phyloP scores from a whole-genome alignment of 768 basidiomycete genomes.

The Exsudoporus frostii region DNA sequence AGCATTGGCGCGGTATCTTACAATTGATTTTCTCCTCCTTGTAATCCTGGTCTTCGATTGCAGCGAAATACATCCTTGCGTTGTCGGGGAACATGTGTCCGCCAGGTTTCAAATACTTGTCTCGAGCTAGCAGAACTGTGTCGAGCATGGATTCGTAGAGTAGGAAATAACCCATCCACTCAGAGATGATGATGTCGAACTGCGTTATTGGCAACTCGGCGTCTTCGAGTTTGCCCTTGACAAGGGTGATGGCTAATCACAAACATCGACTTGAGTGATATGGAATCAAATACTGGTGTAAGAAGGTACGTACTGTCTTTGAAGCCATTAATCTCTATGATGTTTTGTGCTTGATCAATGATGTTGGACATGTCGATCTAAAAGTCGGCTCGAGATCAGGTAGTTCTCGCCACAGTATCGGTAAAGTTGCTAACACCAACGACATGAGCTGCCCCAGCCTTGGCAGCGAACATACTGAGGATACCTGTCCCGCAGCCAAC shows the following conservation, averaged over 20 bases:
- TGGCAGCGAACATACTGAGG: slow-evolving; percentile 96
- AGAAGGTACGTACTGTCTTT: slow-evolving; percentile 71
- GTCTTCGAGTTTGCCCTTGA: slow-evolving; percentile 98
- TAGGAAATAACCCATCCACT: slow-evolving; percentile 99
- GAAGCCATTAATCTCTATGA: slow-evolving; percentile 95
- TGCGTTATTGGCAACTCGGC: slow-evolving; percentile 80
- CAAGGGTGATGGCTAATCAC: slow-evolving; percentile 78
- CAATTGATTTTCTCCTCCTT: slow-evolving; percentile 99
- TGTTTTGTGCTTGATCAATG: slow-evolving; percentile 97
- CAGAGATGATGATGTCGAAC: slow-evolving; percentile 98
- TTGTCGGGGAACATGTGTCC: slow-evolving; percentile 96
- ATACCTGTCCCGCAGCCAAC: slow-evolving; percentile 99
- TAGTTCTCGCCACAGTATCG: neutral
- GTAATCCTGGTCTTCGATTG: slow-evolving; percentile 99
- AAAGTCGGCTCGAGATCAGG: slow-evolving; percentile 14
- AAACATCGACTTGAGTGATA: slow-evolving; percentile 5
- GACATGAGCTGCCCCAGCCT: slow-evolving; percentile 90
- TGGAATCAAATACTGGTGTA: neutral
- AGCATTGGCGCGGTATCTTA: slow-evolving; percentile 28
- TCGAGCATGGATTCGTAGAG: slow-evolving; percentile 99
- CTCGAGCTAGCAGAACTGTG: slow-evolving; percentile 93
- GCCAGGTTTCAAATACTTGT: slow-evolving; percentile 89
- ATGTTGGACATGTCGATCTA: slow-evolving; percentile 99
- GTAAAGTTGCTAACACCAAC: slow-evolving; percentile 65
- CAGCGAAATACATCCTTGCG: slow-evolving; percentile 88